Evolutionary conservation across 176 grass and related monocot genomes (phyloP).

Genomic region (Alopecurus myosuroides): DNA sequence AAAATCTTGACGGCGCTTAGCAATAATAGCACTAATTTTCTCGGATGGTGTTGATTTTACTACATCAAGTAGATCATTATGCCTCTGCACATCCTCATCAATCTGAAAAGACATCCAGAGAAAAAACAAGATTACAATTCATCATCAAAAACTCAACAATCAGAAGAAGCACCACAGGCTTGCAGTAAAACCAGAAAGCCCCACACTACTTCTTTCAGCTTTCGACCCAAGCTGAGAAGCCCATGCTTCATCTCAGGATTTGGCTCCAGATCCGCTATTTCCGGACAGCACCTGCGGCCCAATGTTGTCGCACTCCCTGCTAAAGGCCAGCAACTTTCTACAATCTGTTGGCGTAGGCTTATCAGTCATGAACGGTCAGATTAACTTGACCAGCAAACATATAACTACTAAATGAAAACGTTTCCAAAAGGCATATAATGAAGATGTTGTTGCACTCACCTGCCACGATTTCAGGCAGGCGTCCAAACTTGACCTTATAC

Average conservation of each 20-base stretch:
- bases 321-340: conserved; percentile 84
- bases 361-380: conserved; percentile 77
- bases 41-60: conserved; percentile 51
- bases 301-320: too few species aligned
- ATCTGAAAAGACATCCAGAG: conserved; percentile 72
- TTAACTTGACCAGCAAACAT: conserved; percentile 54
- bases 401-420: too few species aligned
- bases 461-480: background rate
- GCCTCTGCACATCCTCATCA: conserved; percentile 85
- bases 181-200: too few species aligned
- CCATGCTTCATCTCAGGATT: too few species aligned
- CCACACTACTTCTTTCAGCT: too few species aligned
- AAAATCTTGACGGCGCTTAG: conserved; percentile 82
- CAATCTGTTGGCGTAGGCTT: conserved; percentile 73
- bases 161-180: too few species aligned
- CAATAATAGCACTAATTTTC: conserved; percentile 54
- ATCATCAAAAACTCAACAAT: conserved; percentile 11
- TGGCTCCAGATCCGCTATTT: too few species aligned
- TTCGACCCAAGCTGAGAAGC: too few species aligned
- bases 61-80: conserved; percentile 75
- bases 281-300: too few species aligned
- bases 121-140: background rate
- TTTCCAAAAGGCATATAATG: too few species aligned
- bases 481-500: too few species aligned
- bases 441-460: background rate